A percentile compares a stretch with the other conserved stretches of the same genome.
Evolutionary conservation across 1,284 basidiomycete species (phyloP).

Genomic region (Lignosus rhinocerotis): DNA sequence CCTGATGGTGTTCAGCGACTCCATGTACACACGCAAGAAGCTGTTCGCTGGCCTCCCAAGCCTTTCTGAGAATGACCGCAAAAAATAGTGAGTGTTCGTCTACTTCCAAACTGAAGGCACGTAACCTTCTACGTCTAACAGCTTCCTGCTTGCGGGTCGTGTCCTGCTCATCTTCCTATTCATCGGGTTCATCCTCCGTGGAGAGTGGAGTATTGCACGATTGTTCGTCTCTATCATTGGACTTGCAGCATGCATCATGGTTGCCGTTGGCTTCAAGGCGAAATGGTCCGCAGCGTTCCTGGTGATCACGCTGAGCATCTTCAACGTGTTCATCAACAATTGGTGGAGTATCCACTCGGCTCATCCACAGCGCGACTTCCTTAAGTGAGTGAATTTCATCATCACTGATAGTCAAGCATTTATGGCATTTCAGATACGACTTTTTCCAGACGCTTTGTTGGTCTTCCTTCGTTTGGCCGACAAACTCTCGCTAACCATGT

Average conservation of each 20-base stretch:
- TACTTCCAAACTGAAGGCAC: background rate
- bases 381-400: slow-evolving; percentile 63
- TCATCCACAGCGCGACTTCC: slow-evolving; percentile 96
- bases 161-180: slow-evolving; percentile 99
- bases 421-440: slow-evolving; percentile 60
- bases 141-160: slow-evolving; percentile 96
- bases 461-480: slow-evolving; percentile 33
- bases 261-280: slow-evolving; percentile 98
- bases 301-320: slow-evolving; percentile 86
- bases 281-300: slow-evolving; percentile 99
- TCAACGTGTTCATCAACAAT: slow-evolving; percentile 99
- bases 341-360: slow-evolving; percentile 96
- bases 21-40: slow-evolving; percentile 84
- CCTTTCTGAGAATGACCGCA: slow-evolving; percentile 93
- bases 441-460: slow-evolving; percentile 93
- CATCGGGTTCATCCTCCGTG: slow-evolving; percentile 96
- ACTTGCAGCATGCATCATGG: slow-evolving; percentile 93
- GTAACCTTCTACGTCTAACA: slow-evolving; percentile 33
- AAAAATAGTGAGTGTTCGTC: slow-evolving; percentile 83
- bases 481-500: slow-evolving; percentile 6
- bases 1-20: slow-evolving; percentile 97
- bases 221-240: slow-evolving; percentile 87
- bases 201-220: slow-evolving; percentile 85
- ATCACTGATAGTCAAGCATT: slow-evolving; percentile 6
- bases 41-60: slow-evolving; percentile 91